Evolutionary conservation across 495 filamentous ascomycete genomes (phyloP).

Genomic region (Lasiosphaeria hispida): DNA sequence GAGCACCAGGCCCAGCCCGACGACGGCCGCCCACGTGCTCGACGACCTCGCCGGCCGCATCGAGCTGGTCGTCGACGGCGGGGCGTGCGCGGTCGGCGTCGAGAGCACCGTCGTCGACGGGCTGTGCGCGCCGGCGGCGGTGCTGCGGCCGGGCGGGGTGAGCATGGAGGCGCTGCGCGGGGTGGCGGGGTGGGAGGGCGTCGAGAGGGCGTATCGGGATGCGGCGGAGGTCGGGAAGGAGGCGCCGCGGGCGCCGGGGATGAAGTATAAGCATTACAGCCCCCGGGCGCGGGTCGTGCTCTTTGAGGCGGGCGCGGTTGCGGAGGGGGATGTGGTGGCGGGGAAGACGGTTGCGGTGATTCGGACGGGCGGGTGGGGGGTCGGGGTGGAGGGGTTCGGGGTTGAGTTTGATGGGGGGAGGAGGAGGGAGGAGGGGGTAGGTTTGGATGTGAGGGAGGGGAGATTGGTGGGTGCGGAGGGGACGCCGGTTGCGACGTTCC

Average conservation of each 20-base stretch:
- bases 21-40: conserved; percentile 80
- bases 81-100: conserved; percentile 79
- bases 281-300: conserved; percentile 84
- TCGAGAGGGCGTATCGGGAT: conserved; percentile 73
- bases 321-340: conserved; percentile 19
- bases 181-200: conserved; percentile 77
- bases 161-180: conserved; percentile 74
- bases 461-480: conserved; percentile 26
- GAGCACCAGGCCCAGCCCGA: conserved; percentile 87
- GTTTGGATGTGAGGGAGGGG: conserved; percentile 35
- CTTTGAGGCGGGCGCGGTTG: conserved; percentile 55
- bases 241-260: conserved; percentile 81
- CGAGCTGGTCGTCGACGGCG: conserved; percentile 85
- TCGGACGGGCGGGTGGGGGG: conserved; percentile 45
- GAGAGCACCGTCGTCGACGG: conserved; percentile 98
- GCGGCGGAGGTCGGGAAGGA: conserved; percentile 45
- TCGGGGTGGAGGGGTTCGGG: conserved; percentile 31
- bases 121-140: conserved; percentile 70
- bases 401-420: conserved; percentile 25
- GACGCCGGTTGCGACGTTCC: conserved; percentile 37
- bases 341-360: conserved; percentile 38
- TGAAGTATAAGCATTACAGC: conserved; percentile 99
- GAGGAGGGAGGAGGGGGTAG: conserved; percentile 22
- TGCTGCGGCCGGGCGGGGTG: conserved; percentile 88
- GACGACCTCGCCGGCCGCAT: conserved; percentile 86